phyloP scores from a whole-genome alignment of 2,329 filamentous ascomycete genomes.

The Aspergillus vadensis region DNA sequence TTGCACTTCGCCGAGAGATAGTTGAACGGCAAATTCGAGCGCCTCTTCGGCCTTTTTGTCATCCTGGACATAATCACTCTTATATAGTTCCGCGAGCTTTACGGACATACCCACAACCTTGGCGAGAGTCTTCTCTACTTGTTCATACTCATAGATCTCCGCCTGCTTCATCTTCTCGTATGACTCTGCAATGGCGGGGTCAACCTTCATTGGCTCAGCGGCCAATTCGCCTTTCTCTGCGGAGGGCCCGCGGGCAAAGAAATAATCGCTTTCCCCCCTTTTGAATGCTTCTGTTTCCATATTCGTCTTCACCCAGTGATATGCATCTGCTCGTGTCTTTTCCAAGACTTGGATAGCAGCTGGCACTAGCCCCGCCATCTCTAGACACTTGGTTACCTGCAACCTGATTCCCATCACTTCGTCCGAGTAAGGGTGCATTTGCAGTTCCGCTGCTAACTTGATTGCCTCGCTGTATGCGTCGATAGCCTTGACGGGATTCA shows the following conservation, averaged over 20 bases:
- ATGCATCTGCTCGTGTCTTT: constrained; percentile 69
- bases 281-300: constrained; percentile 2
- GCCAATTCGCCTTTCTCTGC: constrained; percentile 20
- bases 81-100: constrained; percentile 83
- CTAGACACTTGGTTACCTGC: constrained; percentile 75
- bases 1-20: constrained; percentile 71
- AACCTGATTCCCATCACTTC: constrained; percentile 90
- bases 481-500: constrained; percentile 74
- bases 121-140: constrained; percentile 67
- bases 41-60: constrained; percentile 72
- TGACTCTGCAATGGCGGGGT: constrained; percentile 25
- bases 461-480: constrained; percentile 83
- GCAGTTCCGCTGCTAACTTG: constrained; percentile 68
- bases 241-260: too few relatives aligned
- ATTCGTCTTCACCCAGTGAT: constrained; percentile 43
- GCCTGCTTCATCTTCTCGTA: constrained; percentile 27
- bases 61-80: constrained; percentile 73
- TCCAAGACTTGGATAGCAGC: constrained; percentile 77
- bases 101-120: constrained; percentile 75
- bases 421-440: constrained; percentile 85
- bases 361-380: constrained; percentile 70
- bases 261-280: constrained; percentile 11
- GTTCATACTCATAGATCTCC: constrained; percentile 32
- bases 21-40: constrained; percentile 80
- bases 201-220: constrained; percentile 22